These are phyloP conservation scores for Penicillium alfredii DNA, from an alignment of 495 filamentous ascomycete species.

Conservation along the genomic window DNA sequence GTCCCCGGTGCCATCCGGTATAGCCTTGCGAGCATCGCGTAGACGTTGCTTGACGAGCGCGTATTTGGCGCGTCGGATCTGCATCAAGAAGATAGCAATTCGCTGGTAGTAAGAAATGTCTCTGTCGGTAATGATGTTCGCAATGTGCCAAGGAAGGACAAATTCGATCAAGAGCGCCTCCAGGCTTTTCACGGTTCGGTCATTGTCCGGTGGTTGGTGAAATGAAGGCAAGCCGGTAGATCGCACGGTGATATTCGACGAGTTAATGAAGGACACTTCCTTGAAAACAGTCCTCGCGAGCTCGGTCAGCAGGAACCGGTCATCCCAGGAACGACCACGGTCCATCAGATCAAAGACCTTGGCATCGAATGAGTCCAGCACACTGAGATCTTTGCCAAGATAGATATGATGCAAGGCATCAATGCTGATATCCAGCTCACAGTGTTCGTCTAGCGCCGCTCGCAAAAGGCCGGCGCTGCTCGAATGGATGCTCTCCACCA, in stretches of 20 bases:
- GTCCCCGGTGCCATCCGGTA: constrained; percentile 24
- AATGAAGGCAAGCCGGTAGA: constrained; percentile 16
- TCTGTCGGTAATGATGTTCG: constrained; percentile 64
- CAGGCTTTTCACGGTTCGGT: constrained; percentile 46
- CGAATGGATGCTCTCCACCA: constrained; percentile 68
- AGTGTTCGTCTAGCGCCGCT: constrained; percentile 59
- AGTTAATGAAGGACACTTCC: constrained; percentile 42
- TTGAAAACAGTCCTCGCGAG: constrained; percentile 65
- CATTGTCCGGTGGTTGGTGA: constrained; percentile 10
- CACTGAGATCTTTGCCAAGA: constrained; percentile 63
- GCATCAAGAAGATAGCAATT: constrained; percentile 69
- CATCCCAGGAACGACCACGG: constrained; percentile 64
- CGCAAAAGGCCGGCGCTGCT: constrained; percentile 59
- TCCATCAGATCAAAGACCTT: constrained; percentile 77
- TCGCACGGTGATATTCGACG: constrained; percentile 53
- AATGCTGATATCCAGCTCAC: constrained; percentile 59
- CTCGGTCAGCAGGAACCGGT: constrained; percentile 77
- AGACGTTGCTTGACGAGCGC: constrained; percentile 55
- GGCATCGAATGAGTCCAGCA: constrained; percentile 54
- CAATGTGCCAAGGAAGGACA: constrained; percentile 76
- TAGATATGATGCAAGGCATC: constrained; percentile 66
- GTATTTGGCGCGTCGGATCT: constrained; percentile 66
- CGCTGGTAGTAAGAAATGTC: constrained; percentile 60
- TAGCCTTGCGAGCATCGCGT: constrained; percentile 15
- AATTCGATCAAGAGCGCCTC: constrained; percentile 54